Evolutionary conservation across 2,329 filamentous ascomycete genomes (phyloP).

Genomic region (Aspergillus quadricinctus): DNA sequence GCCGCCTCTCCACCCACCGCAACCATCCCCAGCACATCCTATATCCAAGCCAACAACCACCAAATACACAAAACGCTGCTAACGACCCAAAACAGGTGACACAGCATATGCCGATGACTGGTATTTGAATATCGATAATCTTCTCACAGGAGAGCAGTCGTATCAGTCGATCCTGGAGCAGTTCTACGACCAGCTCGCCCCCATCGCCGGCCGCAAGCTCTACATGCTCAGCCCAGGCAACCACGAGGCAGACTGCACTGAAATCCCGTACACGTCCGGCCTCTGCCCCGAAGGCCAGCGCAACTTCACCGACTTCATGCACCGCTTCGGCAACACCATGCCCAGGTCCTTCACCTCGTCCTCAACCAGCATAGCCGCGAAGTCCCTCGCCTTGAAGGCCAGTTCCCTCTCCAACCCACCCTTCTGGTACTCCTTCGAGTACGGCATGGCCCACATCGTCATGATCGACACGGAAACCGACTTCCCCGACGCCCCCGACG

Average conservation of each 20-base stretch:
- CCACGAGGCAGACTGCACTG: constrained; percentile 53
- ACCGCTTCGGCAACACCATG: constrained; percentile 52
- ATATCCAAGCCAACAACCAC: too few species aligned
- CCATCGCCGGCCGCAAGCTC: constrained; percentile 50
- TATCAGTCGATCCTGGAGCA: constrained; percentile 55
- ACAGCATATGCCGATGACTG: constrained; percentile 59
- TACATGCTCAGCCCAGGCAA: constrained; percentile 58
- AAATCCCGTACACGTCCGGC: constrained; percentile 20
- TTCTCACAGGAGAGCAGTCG: constrained; percentile 47
- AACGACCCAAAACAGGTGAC: too few species aligned
- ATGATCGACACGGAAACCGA: constrained; percentile 58
- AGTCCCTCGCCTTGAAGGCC: constrained; percentile 45
- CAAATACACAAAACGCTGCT: too few species aligned
- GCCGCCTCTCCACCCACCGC: too few species aligned
- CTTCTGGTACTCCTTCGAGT: constrained; percentile 59
- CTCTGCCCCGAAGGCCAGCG: constrained; percentile 46
- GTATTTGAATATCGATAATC: constrained; percentile 45
- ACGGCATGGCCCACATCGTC: constrained; percentile 53
- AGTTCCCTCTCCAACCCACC: constrained; percentile 46
- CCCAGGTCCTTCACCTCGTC: constrained; percentile 49
- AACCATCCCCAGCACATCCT: too few species aligned
- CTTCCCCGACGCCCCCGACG: constrained; percentile 49
- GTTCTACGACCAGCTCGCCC: constrained; percentile 54
- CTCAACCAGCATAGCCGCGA: constrained; percentile 41
- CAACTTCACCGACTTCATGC: constrained; percentile 59